Percentiles rank a stretch among this genome's conserved stretches.
These are phyloP conservation scores for Flaveria ramosissima DNA, from an alignment of 129 eudicot species.

Conservation along the genomic window DNA sequence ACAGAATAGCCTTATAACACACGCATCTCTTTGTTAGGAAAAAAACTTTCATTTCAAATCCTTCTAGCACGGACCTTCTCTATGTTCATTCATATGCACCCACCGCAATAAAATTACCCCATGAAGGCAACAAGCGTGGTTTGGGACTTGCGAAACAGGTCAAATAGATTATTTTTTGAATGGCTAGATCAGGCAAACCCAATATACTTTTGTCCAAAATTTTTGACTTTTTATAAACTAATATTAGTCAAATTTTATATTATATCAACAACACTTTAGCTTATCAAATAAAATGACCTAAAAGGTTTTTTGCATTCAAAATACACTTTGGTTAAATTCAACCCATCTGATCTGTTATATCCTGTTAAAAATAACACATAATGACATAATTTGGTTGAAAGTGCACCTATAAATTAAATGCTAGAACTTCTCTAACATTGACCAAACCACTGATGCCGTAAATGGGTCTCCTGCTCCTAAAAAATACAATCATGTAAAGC, in stretches of 20 bases:
- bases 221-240: neutral
- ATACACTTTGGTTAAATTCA: neutral
- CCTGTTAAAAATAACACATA: neutral
- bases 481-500: neutral
- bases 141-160: neutral
- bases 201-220: neutral
- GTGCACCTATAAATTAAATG: conserved; percentile 1
- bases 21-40: neutral
- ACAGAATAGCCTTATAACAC: conserved; percentile 8
- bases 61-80: conserved; percentile 12
- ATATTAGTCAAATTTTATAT: neutral
- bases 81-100: conserved; percentile 8
- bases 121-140: neutral
- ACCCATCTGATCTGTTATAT: neutral
- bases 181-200: neutral
- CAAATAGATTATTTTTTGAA: neutral
- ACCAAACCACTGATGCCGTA: conserved; percentile 1
- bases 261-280: neutral
- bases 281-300: neutral
- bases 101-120: neutral
- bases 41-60: neutral
- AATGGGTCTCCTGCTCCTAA: neutral
- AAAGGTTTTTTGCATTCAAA: neutral
- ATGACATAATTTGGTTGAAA: neutral
- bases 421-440: conserved; percentile 11